Conservation (phyloP, 2,329 filamentous ascomycete species). For the Botrytis fabae region DNA sequence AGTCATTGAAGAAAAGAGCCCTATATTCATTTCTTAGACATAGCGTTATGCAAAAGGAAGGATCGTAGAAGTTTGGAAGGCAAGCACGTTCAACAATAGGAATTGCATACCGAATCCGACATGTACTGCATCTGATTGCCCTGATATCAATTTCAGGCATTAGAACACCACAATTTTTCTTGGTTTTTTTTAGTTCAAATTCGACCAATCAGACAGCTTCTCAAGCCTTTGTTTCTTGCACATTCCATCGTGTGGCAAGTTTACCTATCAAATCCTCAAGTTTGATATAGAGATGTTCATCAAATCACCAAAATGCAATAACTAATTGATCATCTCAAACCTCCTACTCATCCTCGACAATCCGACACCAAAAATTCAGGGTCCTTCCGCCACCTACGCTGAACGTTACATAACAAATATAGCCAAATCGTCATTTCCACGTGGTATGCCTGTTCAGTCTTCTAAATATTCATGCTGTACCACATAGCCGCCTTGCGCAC, state of each 20-base stretch:
- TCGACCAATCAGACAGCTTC: not conserved
- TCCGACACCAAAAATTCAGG: not conserved
- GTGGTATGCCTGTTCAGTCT: conserved; percentile 17
- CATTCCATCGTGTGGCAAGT: conserved; percentile 2
- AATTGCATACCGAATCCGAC: not conserved
- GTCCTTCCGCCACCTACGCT: conserved; percentile 13
- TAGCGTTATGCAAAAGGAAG: not conserved
- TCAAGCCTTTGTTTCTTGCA: not conserved
- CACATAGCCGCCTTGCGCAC: not conserved
- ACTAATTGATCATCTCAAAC: not conserved
- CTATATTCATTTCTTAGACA: not conserved
- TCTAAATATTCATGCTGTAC: conserved; percentile 1
- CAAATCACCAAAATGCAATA: not conserved
- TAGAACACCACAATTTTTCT: not conserved
- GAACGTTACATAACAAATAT: not conserved
- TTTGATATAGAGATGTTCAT: not conserved
- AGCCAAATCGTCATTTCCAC: conserved; percentile 23
- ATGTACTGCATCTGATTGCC: not conserved
- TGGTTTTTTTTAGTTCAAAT: not conserved
- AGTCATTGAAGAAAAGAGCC: conserved; percentile 1
- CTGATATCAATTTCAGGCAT: not conserved
- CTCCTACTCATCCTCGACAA: not conserved
- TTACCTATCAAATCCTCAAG: not conserved
- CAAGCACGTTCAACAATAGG: not conserved
- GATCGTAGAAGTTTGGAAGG: conserved; percentile 4